Conservation (phyloP, 2,329 filamentous ascomycete species). For the Didymella glomerata region DNA sequence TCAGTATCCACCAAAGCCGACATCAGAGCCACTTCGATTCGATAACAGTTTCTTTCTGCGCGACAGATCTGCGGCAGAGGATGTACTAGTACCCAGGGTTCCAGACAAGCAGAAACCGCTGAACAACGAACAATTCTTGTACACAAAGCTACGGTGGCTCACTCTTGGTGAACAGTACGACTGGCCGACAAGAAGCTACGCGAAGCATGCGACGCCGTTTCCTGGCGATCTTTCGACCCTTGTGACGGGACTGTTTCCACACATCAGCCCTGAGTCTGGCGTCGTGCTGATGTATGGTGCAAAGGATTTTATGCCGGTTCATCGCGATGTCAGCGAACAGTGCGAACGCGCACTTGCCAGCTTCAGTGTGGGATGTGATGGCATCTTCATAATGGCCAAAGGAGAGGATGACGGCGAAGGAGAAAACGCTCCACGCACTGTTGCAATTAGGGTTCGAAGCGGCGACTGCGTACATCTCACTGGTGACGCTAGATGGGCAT, state of each 20-base stretch:
- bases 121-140: conserved; percentile 74
- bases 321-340: conserved; percentile 92
- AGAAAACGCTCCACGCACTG: conserved; percentile 41
- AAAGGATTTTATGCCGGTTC: conserved; percentile 89
- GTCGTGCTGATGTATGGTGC: conserved; percentile 94
- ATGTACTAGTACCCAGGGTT: conserved; percentile 67
- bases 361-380: conserved; percentile 89
- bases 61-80: conserved; percentile 36
- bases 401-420: conserved; percentile 51
- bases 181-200: conserved; percentile 90
- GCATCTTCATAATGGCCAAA: conserved; percentile 77
- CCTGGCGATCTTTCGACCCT: conserved; percentile 76
- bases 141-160: conserved; percentile 88
- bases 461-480: conserved; percentile 93
- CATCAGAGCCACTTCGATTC: conserved; percentile 45
- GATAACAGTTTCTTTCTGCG: conserved; percentile 47
- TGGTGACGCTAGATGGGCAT: conserved; percentile 81
- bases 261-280: conserved; percentile 83
- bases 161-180: conserved; percentile 96
- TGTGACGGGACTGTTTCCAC: conserved; percentile 76
- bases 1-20: conserved; percentile 61
- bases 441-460: conserved; percentile 67
- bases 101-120: conserved; percentile 76
- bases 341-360: conserved; percentile 83
- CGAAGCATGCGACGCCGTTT: conserved; percentile 73